These are phyloP conservation scores for Chamaecyparis obtusa DNA, from an alignment of 75 land plant genomes.

Conservation along the genomic window DNA sequence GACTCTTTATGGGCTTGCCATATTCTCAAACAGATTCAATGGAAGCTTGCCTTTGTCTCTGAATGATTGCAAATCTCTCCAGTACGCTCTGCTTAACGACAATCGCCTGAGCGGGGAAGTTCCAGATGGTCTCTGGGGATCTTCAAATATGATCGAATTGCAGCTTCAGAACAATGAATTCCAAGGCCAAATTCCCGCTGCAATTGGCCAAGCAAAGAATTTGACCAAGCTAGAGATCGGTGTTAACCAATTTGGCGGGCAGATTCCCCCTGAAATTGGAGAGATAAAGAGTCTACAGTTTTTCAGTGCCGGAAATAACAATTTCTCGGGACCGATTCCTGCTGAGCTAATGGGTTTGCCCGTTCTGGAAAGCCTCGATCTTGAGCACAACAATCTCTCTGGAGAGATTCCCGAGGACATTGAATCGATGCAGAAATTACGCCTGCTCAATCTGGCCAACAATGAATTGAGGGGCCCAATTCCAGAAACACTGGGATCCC, in stretches of 20 bases:
- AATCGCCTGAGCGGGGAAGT: slow-evolving; percentile 39
- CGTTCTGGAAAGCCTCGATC: background rate
- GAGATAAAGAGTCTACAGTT: background rate
- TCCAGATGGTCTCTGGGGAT: slow-evolving; percentile 21
- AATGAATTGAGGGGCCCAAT: background rate
- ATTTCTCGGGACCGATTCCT: background rate
- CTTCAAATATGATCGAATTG: background rate
- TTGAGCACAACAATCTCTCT: background rate
- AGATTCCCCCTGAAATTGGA: background rate
- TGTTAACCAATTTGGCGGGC: background rate
- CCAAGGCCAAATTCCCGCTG: background rate
- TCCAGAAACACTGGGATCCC: too few relatives aligned
- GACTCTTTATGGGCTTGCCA: background rate
- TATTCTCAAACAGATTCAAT: slow-evolving; percentile 14
- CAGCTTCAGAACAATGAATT: background rate
- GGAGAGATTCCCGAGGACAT: background rate
- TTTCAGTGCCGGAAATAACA: background rate
- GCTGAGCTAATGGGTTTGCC: background rate
- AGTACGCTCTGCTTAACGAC: slow-evolving; percentile 22
- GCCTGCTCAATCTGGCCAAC: slow-evolving; percentile 19
- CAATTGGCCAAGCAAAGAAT: background rate
- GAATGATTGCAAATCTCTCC: background rate
- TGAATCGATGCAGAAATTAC: background rate
- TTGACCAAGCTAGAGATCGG: background rate
- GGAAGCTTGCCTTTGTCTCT: slow-evolving; percentile 17